A percentile compares a stretch with the other conserved stretches of the same genome.
Evolutionary conservation across 805 yeast species (phyloP).

Genomic region (Suhomyces faveliae): DNA sequence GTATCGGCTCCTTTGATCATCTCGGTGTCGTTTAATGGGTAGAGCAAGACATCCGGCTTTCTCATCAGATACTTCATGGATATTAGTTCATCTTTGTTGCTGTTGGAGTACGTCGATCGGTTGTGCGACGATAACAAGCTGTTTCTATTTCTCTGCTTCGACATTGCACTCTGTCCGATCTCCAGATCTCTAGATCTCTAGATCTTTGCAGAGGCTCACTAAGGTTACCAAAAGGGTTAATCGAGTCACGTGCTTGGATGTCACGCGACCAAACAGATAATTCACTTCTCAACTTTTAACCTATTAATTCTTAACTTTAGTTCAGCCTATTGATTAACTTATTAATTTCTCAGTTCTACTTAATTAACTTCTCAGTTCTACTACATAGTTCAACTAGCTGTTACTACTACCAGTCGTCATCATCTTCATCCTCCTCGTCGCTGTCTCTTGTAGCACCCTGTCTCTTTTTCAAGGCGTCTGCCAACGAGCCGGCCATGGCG

Average conservation of each 20-base stretch:
- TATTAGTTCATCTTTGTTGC: conserved; percentile 31
- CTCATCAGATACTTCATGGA: conserved; percentile 38
- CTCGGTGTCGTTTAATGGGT: conserved; percentile 30
- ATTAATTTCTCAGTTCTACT: too few relatives aligned
- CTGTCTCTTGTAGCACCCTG: conserved; percentile 62
- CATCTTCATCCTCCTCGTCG: conserved; percentile 69
- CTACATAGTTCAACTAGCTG: neutral
- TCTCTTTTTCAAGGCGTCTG: conserved; percentile 81
- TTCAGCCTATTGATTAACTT: too few relatives aligned
- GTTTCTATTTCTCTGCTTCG: conserved; percentile 29
- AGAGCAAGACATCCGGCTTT: conserved; percentile 31
- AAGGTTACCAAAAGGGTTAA: neutral
- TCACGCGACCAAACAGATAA: neutral
- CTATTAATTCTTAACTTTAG: too few relatives aligned
- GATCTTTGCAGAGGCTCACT: too few relatives aligned
- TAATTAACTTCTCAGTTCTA: too few relatives aligned
- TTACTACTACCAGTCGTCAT: conserved; percentile 49
- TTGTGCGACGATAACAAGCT: conserved; percentile 25
- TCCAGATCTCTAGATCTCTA: too few relatives aligned
- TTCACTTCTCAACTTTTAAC: too few relatives aligned
- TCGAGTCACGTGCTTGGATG: too few relatives aligned
- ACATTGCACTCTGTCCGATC: too few relatives aligned
- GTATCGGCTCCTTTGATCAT: neutral
- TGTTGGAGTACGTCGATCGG: conserved; percentile 18
- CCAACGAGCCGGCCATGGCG: conserved; percentile 77